phyloP scores from a whole-genome alignment of 2,329 filamentous ascomycete genomes.

The Aspergillus luchuensis region DNA sequence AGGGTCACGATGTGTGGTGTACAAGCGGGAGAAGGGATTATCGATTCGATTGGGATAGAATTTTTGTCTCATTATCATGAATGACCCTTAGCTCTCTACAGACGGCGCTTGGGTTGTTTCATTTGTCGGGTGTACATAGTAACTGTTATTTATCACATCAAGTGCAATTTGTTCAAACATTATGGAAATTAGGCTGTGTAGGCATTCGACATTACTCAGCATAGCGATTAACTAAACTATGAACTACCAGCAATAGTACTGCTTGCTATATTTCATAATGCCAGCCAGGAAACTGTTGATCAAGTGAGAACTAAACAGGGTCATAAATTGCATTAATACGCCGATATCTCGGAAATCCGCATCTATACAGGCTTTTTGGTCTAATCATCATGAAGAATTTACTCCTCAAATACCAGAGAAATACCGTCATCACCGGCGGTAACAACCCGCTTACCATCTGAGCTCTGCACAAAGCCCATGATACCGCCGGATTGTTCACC shows the following conservation, averaged over 20 bases:
- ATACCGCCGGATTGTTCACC: conserved; percentile 82
- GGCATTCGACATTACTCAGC: no score
- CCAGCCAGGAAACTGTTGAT: no score
- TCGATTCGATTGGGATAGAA: conserved; percentile 9
- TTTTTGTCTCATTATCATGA: conserved; percentile 18
- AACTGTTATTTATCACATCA: conserved; percentile 30
- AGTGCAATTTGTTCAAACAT: conserved; percentile 14
- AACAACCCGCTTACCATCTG: conserved; percentile 72
- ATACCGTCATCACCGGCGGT: conserved; percentile 84
- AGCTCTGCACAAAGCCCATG: conserved; percentile 82
- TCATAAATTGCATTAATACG: conserved; percentile 3
- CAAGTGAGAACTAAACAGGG: not conserved
- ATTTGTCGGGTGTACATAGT: conserved; percentile 41
- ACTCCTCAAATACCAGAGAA: conserved; percentile 50
- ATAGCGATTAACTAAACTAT: no score
- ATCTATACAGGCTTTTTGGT: conserved; percentile 19
- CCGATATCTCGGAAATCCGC: not conserved
- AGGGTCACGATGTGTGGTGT: conserved; percentile 8
- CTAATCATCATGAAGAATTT: not conserved
- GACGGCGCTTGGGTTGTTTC: conserved; percentile 35
- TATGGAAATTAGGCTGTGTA: no score
- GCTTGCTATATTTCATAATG: no score
- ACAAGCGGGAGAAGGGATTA: conserved; percentile 11
- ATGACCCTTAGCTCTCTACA: conserved; percentile 22
- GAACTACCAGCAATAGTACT: no score